phyloP scores from a whole-genome alignment of 306 rosid genomes.

The Dalbergia cochinchinensis region DNA sequence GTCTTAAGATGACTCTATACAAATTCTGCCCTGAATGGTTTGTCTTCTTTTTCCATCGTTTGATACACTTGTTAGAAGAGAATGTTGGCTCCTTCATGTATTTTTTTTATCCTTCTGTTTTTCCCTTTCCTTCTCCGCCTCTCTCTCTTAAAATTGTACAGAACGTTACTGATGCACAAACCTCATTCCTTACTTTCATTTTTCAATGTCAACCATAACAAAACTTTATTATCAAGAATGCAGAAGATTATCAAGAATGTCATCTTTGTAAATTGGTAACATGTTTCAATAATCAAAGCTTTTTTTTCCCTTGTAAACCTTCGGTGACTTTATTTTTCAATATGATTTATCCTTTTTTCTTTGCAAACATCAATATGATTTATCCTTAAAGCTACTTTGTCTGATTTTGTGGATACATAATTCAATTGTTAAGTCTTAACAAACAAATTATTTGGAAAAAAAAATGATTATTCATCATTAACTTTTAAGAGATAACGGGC shows the following conservation, averaged over 20 bases:
- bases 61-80: neutral
- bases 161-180: neutral
- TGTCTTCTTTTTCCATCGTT: neutral
- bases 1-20: neutral
- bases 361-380: too few relatives aligned
- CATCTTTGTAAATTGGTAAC: neutral
- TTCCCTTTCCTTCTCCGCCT: neutral
- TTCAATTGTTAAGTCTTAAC: too few relatives aligned
- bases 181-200: neutral
- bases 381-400: too few relatives aligned
- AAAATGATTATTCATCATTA: too few relatives aligned
- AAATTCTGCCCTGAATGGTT: neutral
- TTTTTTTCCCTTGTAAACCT: neutral
- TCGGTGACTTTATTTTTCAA: too few relatives aligned
- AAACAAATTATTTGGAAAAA: too few relatives aligned
- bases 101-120: neutral
- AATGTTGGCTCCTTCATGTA: neutral
- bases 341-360: too few relatives aligned
- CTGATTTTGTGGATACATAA: too few relatives aligned
- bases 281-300: neutral
- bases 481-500: neutral
- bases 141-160: neutral
- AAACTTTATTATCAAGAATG: neutral
- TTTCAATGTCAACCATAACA: neutral
- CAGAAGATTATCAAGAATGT: neutral